Conservation (phyloP, 306 rosid genomes). For the Mimosa pudica region DNA sequence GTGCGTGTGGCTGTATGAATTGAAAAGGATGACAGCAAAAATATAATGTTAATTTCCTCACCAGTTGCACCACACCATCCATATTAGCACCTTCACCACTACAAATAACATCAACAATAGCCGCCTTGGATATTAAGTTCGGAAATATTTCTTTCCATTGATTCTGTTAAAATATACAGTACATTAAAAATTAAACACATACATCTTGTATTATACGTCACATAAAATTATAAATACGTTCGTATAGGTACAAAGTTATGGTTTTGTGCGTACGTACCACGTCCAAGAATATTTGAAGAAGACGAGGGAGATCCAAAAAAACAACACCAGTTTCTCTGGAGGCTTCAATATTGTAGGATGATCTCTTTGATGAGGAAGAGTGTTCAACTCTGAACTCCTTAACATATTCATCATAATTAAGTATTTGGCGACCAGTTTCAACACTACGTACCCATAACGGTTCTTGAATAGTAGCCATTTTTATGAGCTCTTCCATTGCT, state of each 20-base stretch:
- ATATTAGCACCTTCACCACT: constrained; percentile 58
- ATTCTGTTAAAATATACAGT: constrained; percentile 40
- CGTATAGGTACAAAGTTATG: not conserved
- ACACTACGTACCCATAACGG: constrained; percentile 72
- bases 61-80: constrained; percentile 71
- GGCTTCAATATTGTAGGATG: constrained; percentile 52
- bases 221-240: not conserved
- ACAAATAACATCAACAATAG: constrained; percentile 64
- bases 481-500: constrained; percentile 64
- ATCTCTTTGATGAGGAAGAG: constrained; percentile 42
- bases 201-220: not conserved
- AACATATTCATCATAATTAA: constrained; percentile 68
- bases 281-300: constrained; percentile 65
- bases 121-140: constrained; percentile 66
- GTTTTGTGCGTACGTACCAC: constrained; percentile 54
- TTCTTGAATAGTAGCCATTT: constrained; percentile 60
- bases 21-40: not conserved
- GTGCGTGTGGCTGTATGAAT: too few relatives aligned
- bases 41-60: constrained; percentile 31
- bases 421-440: constrained; percentile 68
- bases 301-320: constrained; percentile 56
- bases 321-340: constrained; percentile 61
- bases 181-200: not conserved
- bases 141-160: constrained; percentile 88
- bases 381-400: constrained; percentile 46